Conservation (phyloP, 108 stramenopile species). For the Fragilariopsis cylindrus region DNA sequence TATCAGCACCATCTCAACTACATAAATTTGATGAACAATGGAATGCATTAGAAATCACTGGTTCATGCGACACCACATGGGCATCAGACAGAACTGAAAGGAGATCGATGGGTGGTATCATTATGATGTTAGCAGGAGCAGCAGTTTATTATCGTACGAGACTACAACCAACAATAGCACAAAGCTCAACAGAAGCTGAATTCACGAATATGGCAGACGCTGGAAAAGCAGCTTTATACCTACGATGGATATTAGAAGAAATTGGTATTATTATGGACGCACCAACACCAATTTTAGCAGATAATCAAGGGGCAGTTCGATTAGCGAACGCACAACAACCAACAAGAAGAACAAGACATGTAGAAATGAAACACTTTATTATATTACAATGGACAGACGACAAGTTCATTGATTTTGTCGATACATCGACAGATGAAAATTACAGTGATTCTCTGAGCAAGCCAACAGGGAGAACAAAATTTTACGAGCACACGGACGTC, state of each 20-base stretch:
- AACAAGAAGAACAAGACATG: constrained; percentile 4
- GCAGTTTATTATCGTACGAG: constrained; percentile 25
- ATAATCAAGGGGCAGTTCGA: constrained; percentile 31
- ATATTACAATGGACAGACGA: too few relatives aligned
- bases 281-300: constrained; percentile 29
- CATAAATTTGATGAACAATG: too few relatives aligned
- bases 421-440: too few relatives aligned
- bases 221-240: constrained; percentile 30
- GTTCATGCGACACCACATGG: constrained; percentile 38
- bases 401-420: too few relatives aligned
- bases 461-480: too few relatives aligned
- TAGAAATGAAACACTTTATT: too few relatives aligned
- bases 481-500: too few relatives aligned
- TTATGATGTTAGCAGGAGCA: constrained; percentile 31
- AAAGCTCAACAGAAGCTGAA: constrained; percentile 33
- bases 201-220: constrained; percentile 23
- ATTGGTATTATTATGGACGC: neutral
- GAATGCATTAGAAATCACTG: neutral
- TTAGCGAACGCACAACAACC: constrained; percentile 37
- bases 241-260: constrained; percentile 29
- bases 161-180: constrained; percentile 29
- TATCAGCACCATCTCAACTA: neutral
- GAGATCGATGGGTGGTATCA: constrained; percentile 33
- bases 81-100: constrained; percentile 27
- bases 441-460: too few relatives aligned